Base-by-base conservation (phyloP, 805 yeast genomes). In the Candida orba region DNA sequence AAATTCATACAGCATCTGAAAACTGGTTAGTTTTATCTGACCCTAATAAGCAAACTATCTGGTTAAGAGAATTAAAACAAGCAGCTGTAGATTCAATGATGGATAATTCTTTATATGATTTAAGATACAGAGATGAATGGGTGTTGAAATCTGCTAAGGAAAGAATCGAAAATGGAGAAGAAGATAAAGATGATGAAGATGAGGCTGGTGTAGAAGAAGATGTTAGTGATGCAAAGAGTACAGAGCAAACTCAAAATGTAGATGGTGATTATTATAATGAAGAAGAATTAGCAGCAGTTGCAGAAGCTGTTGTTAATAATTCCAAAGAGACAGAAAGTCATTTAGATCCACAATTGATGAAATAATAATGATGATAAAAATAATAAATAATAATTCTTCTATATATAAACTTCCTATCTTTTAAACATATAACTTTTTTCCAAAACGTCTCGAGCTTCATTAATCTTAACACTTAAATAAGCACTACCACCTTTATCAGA, bases 401-500 rank as follows among this genome's bases (percentile, higher is more conserved):
- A n/a, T 31, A 30, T 8, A 20, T n/a, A 31, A n/a, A 31, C 4
- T 10, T 15, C n/a, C 27, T 32, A 45, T 22, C 48, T 39, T 37
- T 62, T 61, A 42, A 69, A 57, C 63, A 70, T 56, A 48, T 65
- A 65, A 49, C 88, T 74, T 63, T 79, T 78, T 53, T 86, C 93
- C 53, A 87, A 71, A 37, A 85, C 68, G 42, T 80, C 90, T 61
- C 84, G 89, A 30, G 96, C 96, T 60, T 81, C 86, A 57, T 88
- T 87, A 40, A 88, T 83, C 66, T 87, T 88, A 62, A 86, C 80
- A 23, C 95, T 93, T 49, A 87, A 55, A 51, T 73, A 84, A 17
- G 87, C 79, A 37, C 90, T 81, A 2, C 96, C 96, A 4, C 95
- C 95, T 53, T 83, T 78, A 62, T 87, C 96, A 1, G 96, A 95